Conservation (phyloP, 768 basidiomycete genomes). For the Dendrothele bispora region DNA sequence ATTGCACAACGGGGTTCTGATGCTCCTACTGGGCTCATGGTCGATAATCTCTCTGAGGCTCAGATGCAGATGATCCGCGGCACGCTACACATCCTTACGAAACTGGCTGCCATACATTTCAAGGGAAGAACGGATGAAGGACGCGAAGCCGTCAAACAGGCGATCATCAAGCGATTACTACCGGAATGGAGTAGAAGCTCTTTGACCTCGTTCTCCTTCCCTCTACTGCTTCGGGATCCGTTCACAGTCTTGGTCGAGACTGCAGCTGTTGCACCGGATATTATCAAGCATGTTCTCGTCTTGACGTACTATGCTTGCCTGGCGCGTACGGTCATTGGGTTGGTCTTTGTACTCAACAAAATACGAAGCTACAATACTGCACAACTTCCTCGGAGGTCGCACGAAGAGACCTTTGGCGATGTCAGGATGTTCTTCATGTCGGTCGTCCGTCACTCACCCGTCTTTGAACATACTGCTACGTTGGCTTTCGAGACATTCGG, state of each 20-base stretch:
- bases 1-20: slow-evolving; percentile 73
- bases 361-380: slow-evolving; percentile 53
- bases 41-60: slow-evolving; percentile 77
- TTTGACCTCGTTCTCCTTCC: slow-evolving; percentile 79
- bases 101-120: slow-evolving; percentile 67
- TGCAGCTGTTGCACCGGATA: slow-evolving; percentile 86
- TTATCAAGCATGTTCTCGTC: slow-evolving; percentile 84
- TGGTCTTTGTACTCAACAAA: slow-evolving; percentile 82
- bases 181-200: slow-evolving; percentile 92
- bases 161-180: slow-evolving; percentile 84
- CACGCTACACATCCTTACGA: slow-evolving; percentile 66
- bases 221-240: slow-evolving; percentile 86
- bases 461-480: slow-evolving; percentile 83
- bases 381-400: slow-evolving; percentile 44
- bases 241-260: slow-evolving; percentile 88
- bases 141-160: slow-evolving; percentile 74
- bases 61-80: slow-evolving; percentile 78
- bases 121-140: slow-evolving; percentile 72
- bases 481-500: slow-evolving; percentile 79
- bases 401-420: slow-evolving; percentile 79
- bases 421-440: slow-evolving; percentile 90
- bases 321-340: slow-evolving; percentile 80
- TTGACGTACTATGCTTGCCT: slow-evolving; percentile 90
- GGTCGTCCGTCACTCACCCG: slow-evolving; percentile 84
- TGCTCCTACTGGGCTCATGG: slow-evolving; percentile 48